Evolutionary conservation across 2,329 filamentous ascomycete species (phyloP).

Genomic region (Cercospora sp.): DNA sequence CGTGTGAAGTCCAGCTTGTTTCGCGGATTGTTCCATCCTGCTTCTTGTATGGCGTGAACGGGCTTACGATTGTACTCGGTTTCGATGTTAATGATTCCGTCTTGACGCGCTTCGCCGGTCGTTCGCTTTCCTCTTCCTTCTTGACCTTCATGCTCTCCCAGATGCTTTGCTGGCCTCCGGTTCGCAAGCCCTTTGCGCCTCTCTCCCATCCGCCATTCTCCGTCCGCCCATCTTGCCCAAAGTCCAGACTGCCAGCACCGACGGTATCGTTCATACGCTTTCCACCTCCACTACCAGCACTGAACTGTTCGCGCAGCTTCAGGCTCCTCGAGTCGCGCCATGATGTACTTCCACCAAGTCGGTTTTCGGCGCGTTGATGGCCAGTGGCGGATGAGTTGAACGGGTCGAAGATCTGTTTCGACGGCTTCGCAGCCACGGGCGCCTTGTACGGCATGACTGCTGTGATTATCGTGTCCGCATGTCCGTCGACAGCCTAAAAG

Average conservation of each 20-base stretch:
- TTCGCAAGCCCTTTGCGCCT: slow-evolving; percentile 52
- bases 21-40: slow-evolving; percentile 35
- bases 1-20: slow-evolving; percentile 38
- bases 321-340: slow-evolving; percentile 71
- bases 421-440: slow-evolving; percentile 33
- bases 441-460: slow-evolving; percentile 28
- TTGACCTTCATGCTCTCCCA: slow-evolving; percentile 37
- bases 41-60: slow-evolving; percentile 36
- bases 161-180: slow-evolving; percentile 48
- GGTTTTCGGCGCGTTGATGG: slow-evolving; percentile 74
- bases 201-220: slow-evolving; percentile 56
- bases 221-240: slow-evolving; percentile 51
- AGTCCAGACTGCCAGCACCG: slow-evolving; percentile 63
- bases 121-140: slow-evolving; percentile 23
- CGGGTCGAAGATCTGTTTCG: slow-evolving; percentile 50
- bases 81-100: slow-evolving; percentile 12
- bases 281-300: slow-evolving; percentile 56
- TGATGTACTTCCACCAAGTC: slow-evolving; percentile 60
- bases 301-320: slow-evolving; percentile 72
- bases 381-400: slow-evolving; percentile 92
- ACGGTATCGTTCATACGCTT: slow-evolving; percentile 64
- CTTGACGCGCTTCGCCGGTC: slow-evolving; percentile 28
- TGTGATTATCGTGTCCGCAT: not conserved
- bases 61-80: slow-evolving; percentile 35
- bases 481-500: slow-evolving; percentile 12